Evolutionary conservation across 2,329 filamentous ascomycete genomes (phyloP).

Genomic region (Xylariaceae sp.): DNA sequence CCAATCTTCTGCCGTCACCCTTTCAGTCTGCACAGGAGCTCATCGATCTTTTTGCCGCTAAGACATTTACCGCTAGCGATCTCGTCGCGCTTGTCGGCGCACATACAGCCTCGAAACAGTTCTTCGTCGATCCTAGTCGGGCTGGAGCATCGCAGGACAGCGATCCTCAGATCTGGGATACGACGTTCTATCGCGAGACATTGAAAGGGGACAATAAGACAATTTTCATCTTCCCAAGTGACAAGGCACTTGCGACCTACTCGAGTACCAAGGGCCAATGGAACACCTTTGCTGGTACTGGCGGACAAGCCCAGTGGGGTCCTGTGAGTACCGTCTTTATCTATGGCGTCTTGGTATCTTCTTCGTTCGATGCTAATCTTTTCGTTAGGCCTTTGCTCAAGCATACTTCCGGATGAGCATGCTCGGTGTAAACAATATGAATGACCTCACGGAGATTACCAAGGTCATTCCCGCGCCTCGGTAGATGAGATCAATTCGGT

Average conservation of each 20-base stretch:
- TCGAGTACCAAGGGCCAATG: conserved; percentile 21
- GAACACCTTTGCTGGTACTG: conserved; percentile 22
- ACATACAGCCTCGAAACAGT: conserved; percentile 49
- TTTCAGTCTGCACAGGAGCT: conserved; percentile 40
- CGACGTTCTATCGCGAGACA: conserved; percentile 46
- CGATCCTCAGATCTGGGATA: conserved; percentile 50
- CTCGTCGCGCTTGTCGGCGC: conserved; percentile 55
- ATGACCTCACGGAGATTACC: conserved; percentile 43
- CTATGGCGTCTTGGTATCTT: not conserved
- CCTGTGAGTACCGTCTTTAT: conserved; percentile 21
- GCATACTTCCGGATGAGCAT: conserved; percentile 44
- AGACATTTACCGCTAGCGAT: conserved; percentile 49
- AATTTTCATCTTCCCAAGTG: conserved; percentile 35
- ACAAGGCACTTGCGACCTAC: conserved; percentile 27
- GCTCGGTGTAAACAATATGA: conserved; percentile 45
- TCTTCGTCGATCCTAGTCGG: conserved; percentile 40
- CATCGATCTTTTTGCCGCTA: conserved; percentile 46
- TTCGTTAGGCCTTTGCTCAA: conserved; percentile 33
- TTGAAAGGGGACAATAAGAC: conserved; percentile 26
- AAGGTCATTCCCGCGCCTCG: conserved; percentile 32
- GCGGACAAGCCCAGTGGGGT: conserved; percentile 22
- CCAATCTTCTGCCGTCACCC: conserved; percentile 44
- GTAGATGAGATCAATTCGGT: too few species aligned
- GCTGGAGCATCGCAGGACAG: conserved; percentile 43
- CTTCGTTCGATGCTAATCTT: not conserved